A percentile compares a stretch with the other conserved stretches of the same genome.
Conservation (phyloP, 2,329 filamentous ascomycete species). For the Colletotrichum navitas region DNA sequence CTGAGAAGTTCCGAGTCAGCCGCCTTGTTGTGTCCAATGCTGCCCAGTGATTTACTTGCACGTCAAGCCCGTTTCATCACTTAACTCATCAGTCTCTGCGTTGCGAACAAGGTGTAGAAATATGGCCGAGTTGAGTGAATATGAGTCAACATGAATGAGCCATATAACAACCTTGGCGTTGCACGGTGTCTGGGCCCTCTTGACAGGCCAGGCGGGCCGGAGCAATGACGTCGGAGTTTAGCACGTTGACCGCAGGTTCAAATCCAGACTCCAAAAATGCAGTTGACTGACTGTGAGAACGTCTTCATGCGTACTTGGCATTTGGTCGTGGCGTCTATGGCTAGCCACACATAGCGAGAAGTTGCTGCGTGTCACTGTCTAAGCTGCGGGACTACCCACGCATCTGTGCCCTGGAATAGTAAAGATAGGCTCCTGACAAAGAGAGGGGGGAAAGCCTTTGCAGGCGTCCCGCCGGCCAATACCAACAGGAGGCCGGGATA, state of each 20-base stretch:
- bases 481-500: background rate
- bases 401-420: background rate
- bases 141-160: background rate
- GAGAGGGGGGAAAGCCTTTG: background rate
- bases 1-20: background rate
- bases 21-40: background rate
- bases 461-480: background rate
- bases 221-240: conserved; percentile 24
- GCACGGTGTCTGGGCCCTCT: background rate
- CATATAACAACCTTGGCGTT: background rate
- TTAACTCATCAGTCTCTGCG: background rate
- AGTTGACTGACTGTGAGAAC: background rate
- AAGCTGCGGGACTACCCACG: background rate
- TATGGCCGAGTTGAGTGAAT: background rate
- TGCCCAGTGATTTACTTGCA: background rate
- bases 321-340: background rate
- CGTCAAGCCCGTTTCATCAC: background rate
- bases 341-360: background rate
- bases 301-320: background rate
- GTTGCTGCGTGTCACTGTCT: background rate
- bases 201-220: background rate
- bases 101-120: background rate
- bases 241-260: conserved; percentile 2
- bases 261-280: background rate
- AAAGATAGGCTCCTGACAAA: background rate